Base-by-base conservation (phyloP, 768 basidiomycete genomes). In the Chalciporus pseudorubinellus region DNA sequence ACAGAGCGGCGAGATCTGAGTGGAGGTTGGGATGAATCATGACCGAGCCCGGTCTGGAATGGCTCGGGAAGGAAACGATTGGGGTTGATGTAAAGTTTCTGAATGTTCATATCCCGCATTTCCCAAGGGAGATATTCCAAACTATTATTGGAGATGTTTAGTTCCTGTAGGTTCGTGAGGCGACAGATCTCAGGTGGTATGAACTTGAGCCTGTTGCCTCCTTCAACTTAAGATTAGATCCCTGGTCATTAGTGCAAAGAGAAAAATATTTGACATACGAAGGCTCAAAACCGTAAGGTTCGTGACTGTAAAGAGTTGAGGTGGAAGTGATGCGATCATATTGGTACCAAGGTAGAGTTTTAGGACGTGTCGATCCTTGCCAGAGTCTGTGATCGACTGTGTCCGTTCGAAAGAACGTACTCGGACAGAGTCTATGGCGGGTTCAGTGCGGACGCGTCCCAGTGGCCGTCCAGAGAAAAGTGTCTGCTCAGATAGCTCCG, bases 41-140 rank as follows among this genome's bases (percentile, higher is more conserved):
- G 21, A 38, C 31, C 10, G 3, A 53, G 47, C 31, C 54, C 20
- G 66, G 71, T 24, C 24, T 24, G 24, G 24, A 7, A 51, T 6
- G 71, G 72, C 11, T 66, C 67, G 4, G 43, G 46, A 4, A 80
- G 53, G 66, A 87, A 89, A 0, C 79, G 85, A 55, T 91, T 90
- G 0, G 81, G 83, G 34, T 78, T 64, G 3, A 88, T 60, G 18
- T 61, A 56, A 6, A 89, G 68, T 9, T 62, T 71, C 18, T 61
- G 61, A 1, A 88, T 70, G n/a, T 63, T 72, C 78, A 87, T 81
- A 26, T 68, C 61, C n/a, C 76, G 64, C 62, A 89, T 76, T 61
- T 89, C 86, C 7, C 82, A 76, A 13, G 88, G 88, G 0, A 90
- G 65, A 63, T 78, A 85, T 48, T 63, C 59, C 2, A 89, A 67